Percentiles rank a stretch among this genome's conserved stretches.
Conservation (phyloP, 2,329 filamentous ascomycete genomes). For the Fonsecaea pedrosoi region DNA sequence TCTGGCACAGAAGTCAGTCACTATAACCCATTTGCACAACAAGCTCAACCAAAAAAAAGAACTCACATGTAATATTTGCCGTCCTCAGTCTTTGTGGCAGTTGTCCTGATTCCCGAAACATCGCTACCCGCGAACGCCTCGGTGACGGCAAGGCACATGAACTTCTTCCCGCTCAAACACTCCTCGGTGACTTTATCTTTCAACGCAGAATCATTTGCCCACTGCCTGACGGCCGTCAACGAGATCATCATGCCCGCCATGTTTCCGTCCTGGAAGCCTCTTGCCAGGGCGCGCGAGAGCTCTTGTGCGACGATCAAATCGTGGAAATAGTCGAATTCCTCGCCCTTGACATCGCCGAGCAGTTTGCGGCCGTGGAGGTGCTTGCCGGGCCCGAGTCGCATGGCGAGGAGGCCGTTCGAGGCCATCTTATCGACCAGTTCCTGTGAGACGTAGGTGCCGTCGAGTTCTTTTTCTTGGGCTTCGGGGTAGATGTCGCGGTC, state of each 20-base stretch:
- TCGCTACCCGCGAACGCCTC: slow-evolving; percentile 77
- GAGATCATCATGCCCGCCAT: slow-evolving; percentile 66
- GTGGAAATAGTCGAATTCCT: slow-evolving; percentile 78
- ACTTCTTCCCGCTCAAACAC: slow-evolving; percentile 69
- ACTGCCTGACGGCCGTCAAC: slow-evolving; percentile 74
- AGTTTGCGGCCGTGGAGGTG: slow-evolving; percentile 69
- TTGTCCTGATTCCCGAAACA: slow-evolving; percentile 74
- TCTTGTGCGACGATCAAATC: slow-evolving; percentile 74
- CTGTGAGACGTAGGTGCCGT: slow-evolving; percentile 67
- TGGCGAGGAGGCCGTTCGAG: slow-evolving; percentile 70
- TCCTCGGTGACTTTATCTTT: slow-evolving; percentile 72
- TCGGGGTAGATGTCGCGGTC: slow-evolving; percentile 66
- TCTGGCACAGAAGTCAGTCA: slow-evolving; percentile 2
- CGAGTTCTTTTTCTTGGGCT: slow-evolving; percentile 74
- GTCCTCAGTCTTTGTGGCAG: slow-evolving; percentile 66
- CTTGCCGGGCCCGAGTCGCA: slow-evolving; percentile 71
- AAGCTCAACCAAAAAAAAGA: slow-evolving; percentile 44
- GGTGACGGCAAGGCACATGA: slow-evolving; percentile 78
- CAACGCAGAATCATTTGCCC: slow-evolving; percentile 67
- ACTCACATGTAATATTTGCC: slow-evolving; percentile 66
- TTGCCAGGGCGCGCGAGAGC: slow-evolving; percentile 71
- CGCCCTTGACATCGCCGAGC: slow-evolving; percentile 69
- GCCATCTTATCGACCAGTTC: slow-evolving; percentile 70
- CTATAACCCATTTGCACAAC: not conserved
- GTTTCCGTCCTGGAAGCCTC: slow-evolving; percentile 84